phyloP scores from a whole-genome alignment of 2,329 filamentous ascomycete species.

The Fusarium hostae region DNA sequence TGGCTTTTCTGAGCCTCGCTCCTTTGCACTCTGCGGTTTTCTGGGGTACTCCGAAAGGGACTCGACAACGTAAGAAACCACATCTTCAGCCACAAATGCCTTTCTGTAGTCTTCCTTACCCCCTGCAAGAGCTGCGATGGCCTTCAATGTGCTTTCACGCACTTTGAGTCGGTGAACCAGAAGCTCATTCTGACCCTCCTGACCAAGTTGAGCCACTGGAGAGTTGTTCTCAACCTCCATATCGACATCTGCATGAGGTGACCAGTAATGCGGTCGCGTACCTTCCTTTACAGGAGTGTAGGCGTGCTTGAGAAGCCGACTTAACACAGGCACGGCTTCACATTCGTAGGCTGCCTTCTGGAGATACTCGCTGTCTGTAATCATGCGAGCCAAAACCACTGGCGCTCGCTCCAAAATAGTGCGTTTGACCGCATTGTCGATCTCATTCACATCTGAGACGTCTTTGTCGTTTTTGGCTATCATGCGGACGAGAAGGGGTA shows the following conservation, averaged over 20 bases:
- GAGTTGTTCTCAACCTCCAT: slow-evolving; percentile 50
- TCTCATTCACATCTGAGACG: slow-evolving; percentile 50
- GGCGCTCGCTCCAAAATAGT: slow-evolving; percentile 76
- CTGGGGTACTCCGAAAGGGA: slow-evolving; percentile 72
- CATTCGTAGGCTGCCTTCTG: slow-evolving; percentile 85
- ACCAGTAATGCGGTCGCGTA: slow-evolving; percentile 52
- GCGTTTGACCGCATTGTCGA: slow-evolving; percentile 50
- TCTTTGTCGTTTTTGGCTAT: slow-evolving; percentile 62
- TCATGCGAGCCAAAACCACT: slow-evolving; percentile 78
- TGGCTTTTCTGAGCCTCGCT: slow-evolving; percentile 54
- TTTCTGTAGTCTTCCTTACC: slow-evolving; percentile 88
- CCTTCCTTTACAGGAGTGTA: slow-evolving; percentile 58
- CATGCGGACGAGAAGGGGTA: slow-evolving; percentile 76
- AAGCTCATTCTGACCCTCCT: slow-evolving; percentile 67
- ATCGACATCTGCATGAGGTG: slow-evolving; percentile 50
- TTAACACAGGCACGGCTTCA: slow-evolving; percentile 58
- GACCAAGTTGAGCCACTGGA: slow-evolving; percentile 64
- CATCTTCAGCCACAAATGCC: slow-evolving; percentile 82
- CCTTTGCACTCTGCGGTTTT: slow-evolving; percentile 59
- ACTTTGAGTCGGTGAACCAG: slow-evolving; percentile 78
- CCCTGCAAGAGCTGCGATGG: slow-evolving; percentile 82
- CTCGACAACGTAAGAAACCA: slow-evolving; percentile 83
- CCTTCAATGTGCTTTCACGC: slow-evolving; percentile 80
- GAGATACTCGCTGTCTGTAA: slow-evolving; percentile 80
- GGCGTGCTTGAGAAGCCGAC: slow-evolving; percentile 61